phyloP scores from a whole-genome alignment of 192 early-diverging fungal species.

The Podila minutissima region DNA sequence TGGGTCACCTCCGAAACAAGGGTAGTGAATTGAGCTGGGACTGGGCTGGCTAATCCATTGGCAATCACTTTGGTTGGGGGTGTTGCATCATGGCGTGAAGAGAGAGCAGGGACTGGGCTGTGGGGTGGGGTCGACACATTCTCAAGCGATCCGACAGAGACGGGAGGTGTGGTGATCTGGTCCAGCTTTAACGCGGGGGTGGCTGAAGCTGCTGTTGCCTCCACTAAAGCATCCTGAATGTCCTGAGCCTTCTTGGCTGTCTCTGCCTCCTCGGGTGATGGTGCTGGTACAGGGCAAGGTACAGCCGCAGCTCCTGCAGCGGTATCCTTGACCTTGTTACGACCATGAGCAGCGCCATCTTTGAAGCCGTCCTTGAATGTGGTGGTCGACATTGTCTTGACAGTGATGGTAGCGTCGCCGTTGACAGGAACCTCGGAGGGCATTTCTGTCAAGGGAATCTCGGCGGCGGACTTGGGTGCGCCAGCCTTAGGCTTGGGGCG shows the following conservation, averaged over 20 bases:
- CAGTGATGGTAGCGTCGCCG: conserved; percentile 34
- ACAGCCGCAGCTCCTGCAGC: neutral
- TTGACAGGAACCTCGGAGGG: conserved; percentile 4
- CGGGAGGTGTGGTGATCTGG: conserved; percentile 12
- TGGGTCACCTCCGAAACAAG: too few relatives aligned
- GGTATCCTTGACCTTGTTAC: conserved; percentile 10
- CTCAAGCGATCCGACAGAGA: neutral
- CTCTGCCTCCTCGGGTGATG: neutral
- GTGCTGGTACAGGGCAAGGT: neutral
- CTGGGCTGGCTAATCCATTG: too few relatives aligned
- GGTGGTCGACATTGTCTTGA: conserved; percentile 47
- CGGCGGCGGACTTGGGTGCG: conserved; percentile 4
- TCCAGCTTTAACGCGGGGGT: conserved; percentile 24
- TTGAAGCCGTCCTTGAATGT: conserved; percentile 43
- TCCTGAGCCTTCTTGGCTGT: conserved; percentile 14
- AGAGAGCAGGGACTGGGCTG: neutral
- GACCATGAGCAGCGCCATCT: conserved; percentile 21
- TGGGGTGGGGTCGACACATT: neutral
- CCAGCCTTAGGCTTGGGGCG: conserved; percentile 71
- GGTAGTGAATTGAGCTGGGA: too few relatives aligned
- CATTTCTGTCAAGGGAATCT: neutral
- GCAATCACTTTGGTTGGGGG: too few relatives aligned
- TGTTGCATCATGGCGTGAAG: too few relatives aligned
- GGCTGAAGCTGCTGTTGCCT: conserved; percentile 10
- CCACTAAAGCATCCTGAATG: conserved; percentile 15